These are phyloP conservation scores for Aspergillus sp. DNA, from an alignment of 2,329 filamentous ascomycete species.

Conservation along the genomic window DNA sequence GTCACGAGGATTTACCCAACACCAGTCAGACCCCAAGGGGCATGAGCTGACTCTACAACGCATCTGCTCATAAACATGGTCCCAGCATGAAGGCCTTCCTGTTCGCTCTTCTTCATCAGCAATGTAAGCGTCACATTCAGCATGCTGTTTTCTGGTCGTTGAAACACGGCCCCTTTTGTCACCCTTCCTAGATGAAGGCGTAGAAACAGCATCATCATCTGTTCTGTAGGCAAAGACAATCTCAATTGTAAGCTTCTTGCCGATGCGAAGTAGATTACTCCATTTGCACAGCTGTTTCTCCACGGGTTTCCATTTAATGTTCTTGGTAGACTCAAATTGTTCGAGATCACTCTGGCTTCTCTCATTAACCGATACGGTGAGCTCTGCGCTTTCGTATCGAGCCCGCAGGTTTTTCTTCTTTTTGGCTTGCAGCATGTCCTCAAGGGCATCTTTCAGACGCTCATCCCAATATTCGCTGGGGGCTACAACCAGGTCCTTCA, in stretches of 20 bases:
- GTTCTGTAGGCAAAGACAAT: constrained; percentile 1
- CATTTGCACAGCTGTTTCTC: constrained; percentile 24
- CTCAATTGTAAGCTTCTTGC: background rate
- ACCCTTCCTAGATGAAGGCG: constrained; percentile 22
- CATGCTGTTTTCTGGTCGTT: constrained; percentile 32
- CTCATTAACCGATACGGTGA: constrained; percentile 15
- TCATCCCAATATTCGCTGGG: constrained; percentile 28
- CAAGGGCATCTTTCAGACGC: constrained; percentile 19
- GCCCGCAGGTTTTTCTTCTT: constrained; percentile 19
- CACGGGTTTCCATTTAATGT: constrained; percentile 20
- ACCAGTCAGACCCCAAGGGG: constrained; percentile 31
- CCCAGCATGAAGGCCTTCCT: constrained; percentile 33
- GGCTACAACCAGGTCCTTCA: constrained; percentile 29
- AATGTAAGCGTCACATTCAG: constrained; percentile 28
- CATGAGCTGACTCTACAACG: constrained; percentile 35
- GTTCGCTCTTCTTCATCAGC: constrained; percentile 29
- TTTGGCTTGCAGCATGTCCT: constrained; percentile 23
- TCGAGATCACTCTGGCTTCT: constrained; percentile 9
- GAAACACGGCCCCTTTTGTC: constrained; percentile 13
- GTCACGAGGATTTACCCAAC: constrained; percentile 37
- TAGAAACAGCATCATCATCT: background rate
- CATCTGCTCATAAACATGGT: constrained; percentile 37
- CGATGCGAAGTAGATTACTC: constrained; percentile 19
- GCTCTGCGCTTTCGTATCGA: constrained; percentile 22
- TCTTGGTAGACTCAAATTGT: constrained; percentile 20